phyloP scores from a whole-genome alignment of 1,284 basidiomycete genomes.

The Rhizoctonia solani region DNA sequence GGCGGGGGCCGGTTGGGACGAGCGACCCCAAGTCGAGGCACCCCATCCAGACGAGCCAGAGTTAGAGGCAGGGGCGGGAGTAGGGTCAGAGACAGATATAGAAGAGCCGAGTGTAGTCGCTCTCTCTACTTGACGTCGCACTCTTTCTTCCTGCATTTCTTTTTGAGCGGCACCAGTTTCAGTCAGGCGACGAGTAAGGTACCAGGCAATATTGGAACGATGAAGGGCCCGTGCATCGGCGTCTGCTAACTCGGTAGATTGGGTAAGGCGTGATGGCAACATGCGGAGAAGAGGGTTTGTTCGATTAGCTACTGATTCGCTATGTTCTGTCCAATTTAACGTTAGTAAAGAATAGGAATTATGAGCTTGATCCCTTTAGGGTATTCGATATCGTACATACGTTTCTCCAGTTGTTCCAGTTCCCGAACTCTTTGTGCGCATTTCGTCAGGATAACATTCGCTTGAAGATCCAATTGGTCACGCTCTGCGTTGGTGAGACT shows the following conservation, averaged over 20 bases:
- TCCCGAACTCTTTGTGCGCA: conserved; percentile 83
- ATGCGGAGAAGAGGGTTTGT: conserved; percentile 65
- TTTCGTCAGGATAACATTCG: conserved; percentile 76
- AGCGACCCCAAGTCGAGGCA: conserved; percentile 28
- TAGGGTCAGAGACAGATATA: conserved; percentile 37
- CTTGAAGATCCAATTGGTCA: conserved; percentile 89
- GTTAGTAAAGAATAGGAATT: neutral
- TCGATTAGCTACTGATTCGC: conserved; percentile 63
- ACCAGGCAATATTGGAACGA: conserved; percentile 83
- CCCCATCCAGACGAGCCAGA: conserved; percentile 26
- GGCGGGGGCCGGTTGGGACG: conserved; percentile 24
- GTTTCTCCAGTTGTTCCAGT: conserved; percentile 82
- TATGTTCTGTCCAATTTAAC: conserved; percentile 56
- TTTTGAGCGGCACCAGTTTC: conserved; percentile 78
- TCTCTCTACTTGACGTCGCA: conserved; percentile 78
- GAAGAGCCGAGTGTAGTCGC: conserved; percentile 76
- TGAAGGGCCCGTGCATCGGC: conserved; percentile 80
- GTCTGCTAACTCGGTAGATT: conserved; percentile 59
- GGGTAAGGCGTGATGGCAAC: conserved; percentile 63
- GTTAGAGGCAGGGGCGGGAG: conserved; percentile 3
- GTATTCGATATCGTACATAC: conserved; percentile 53
- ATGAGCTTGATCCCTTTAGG: conserved; percentile 24
- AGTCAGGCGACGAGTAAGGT: conserved; percentile 75
- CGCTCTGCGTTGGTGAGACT: conserved; percentile 82
- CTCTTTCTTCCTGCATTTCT: conserved; percentile 85